Base-by-base conservation (phyloP, 352 stramenopile genomes). In the Phytopythium mirpurense region DNA sequence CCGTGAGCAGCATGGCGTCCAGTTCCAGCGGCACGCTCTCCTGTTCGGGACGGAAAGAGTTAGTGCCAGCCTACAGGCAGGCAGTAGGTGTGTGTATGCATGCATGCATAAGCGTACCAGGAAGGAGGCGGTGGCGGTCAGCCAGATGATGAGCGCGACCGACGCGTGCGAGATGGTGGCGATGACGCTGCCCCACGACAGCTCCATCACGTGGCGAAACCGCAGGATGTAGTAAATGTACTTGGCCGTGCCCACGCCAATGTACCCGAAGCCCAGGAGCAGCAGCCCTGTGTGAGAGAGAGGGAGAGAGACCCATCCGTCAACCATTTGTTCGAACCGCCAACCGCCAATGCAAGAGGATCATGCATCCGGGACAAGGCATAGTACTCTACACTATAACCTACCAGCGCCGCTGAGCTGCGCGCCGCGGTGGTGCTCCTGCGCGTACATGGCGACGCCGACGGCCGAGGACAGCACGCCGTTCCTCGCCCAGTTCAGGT, bases 161-260 rank as follows among this genome's bases (percentile, higher is more conserved):
- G 81, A 82, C 42, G 83, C 81, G 68, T 94, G 83, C 52, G 81
- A 90, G 62, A 83, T 80, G 40, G 83, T 81, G 62, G 75, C 81
- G 54, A 92, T 78, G 69, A 94, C 83, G 68, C 81, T 94, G 62
- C 64, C 66, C 81, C 81, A 92, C 63, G 81, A 89, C 52, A 92
- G 70, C 66, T 90, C 81, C 83, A 94, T 94, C 38, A 90, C 70
- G 49, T 91, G 77, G 57, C 83, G 81, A 65, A 90, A 94, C 57
- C 83, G 83, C 56, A 92, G 67, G 59, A 94, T 89, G 65, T 94
- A 94, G 73, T 89, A 90, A 70, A 94, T 90, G 75, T 94, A 94
- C 74, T 94, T 94, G 57, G 76, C 70, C 37, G 81, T 91, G 51
- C 83, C 83, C 45, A 92, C 83, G 51, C 83, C 83, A 69, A 94